phyloP scores from a whole-genome alignment of 2,329 filamentous ascomycete genomes.

The Penicillium hesseltinei region DNA sequence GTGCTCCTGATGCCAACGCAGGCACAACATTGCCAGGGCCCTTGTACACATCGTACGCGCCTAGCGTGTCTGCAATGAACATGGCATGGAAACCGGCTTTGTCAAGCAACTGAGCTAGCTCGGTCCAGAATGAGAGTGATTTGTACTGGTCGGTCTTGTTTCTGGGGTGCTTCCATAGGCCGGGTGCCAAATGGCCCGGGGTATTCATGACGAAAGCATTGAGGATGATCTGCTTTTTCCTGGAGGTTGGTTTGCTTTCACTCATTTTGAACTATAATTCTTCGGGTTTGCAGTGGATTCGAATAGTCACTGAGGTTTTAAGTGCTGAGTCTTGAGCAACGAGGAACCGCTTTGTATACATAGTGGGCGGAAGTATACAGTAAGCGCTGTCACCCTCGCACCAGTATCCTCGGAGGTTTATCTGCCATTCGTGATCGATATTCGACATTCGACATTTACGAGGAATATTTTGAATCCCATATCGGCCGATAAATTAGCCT shows the following conservation, averaged over 20 bases:
- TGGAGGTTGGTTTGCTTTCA: neutral
- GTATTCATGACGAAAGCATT: constrained; percentile 47
- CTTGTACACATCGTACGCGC: constrained; percentile 45
- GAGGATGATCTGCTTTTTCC: constrained; percentile 39
- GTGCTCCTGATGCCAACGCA: constrained; percentile 32
- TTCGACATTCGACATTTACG: neutral
- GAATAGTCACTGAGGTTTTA: neutral
- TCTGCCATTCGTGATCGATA: neutral
- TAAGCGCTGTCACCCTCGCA: neutral
- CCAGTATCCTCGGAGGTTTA: neutral
- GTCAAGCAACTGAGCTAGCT: constrained; percentile 46
- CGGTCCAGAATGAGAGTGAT: constrained; percentile 46
- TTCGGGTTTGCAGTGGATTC: neutral
- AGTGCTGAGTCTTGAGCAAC: neutral
- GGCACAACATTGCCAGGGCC: constrained; percentile 29
- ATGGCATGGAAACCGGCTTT: constrained; percentile 48
- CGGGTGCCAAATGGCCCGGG: constrained; percentile 42
- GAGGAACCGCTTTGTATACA: neutral
- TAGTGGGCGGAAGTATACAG: neutral
- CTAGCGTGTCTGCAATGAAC: constrained; percentile 49
- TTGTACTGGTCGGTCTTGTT: constrained; percentile 34
- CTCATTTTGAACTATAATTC: neutral
- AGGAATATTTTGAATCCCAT: neutral
- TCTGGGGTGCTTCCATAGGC: constrained; percentile 32
- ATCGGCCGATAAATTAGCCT: constrained; percentile 4